A percentile compares a stretch with the other conserved stretches of the same genome.
Evolutionary conservation across 768 basidiomycete species (phyloP).

Genomic region (Amanita inopinata): DNA sequence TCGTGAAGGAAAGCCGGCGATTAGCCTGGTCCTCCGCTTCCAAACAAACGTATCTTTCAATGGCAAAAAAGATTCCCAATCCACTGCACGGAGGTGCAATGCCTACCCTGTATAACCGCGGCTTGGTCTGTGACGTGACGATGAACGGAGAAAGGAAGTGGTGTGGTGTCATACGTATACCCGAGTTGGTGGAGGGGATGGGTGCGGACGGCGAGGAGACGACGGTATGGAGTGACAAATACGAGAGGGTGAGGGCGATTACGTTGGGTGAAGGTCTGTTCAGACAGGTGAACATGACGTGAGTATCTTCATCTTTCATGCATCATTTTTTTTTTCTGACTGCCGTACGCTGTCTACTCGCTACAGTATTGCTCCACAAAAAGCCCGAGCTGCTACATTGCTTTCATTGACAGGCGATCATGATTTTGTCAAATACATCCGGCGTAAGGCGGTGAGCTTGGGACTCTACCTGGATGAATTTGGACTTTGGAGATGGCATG

Average conservation of each 20-base stretch:
- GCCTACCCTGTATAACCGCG: slow-evolving; percentile 27
- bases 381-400: slow-evolving; percentile 42
- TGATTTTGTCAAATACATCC: slow-evolving; percentile 34
- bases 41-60: slow-evolving; percentile 12
- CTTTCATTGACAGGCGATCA: slow-evolving; percentile 48
- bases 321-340: not conserved
- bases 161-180: slow-evolving; percentile 44
- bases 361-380: slow-evolving; percentile 34
- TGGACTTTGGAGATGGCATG: slow-evolving; percentile 55
- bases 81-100: slow-evolving; percentile 1
- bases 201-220: slow-evolving; percentile 15
- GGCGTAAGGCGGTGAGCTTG: slow-evolving; percentile 29
- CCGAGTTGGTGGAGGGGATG: slow-evolving; percentile 19
- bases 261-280: slow-evolving; percentile 25
- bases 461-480: slow-evolving; percentile 49
- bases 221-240: not conserved
- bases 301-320: slow-evolving; percentile 11
- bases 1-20: slow-evolving; percentile 1
- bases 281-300: slow-evolving; percentile 29
- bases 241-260: slow-evolving; percentile 17
- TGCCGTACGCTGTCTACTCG: not conserved
- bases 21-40: slow-evolving; percentile 8
- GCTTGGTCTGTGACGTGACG: slow-evolving; percentile 33
- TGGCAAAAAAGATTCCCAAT: not conserved
- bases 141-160: slow-evolving; percentile 27